Percentiles rank a stretch among this genome's conserved stretches.
phyloP scores from a whole-genome alignment of 2,329 filamentous ascomycete species.

The Phoma sp. region DNA sequence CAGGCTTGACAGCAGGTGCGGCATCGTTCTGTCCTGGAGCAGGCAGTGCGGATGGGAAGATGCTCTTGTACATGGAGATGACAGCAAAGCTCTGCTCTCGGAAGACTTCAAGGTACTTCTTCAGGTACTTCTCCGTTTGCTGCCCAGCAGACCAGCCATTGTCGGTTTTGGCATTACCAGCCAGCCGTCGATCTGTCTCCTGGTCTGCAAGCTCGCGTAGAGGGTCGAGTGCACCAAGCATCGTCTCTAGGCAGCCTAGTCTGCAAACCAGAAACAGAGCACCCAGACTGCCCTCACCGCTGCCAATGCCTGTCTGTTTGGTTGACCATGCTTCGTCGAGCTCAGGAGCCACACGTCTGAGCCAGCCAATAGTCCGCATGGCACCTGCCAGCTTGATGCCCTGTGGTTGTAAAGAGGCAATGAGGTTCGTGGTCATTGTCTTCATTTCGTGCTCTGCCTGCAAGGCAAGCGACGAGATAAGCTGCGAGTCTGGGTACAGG shows the following conservation, averaged over 20 bases:
- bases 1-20: constrained; percentile 35
- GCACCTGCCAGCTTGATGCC: constrained; percentile 87
- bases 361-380: constrained; percentile 89
- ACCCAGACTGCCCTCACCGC: constrained; percentile 72
- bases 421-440: constrained; percentile 84
- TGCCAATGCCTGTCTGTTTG: constrained; percentile 41
- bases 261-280: constrained; percentile 88
- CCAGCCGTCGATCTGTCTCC: constrained; percentile 65
- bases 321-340: constrained; percentile 60
- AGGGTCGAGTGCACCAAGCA: constrained; percentile 83
- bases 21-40: constrained; percentile 41
- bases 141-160: constrained; percentile 74
- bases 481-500: constrained; percentile 78
- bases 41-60: constrained; percentile 72
- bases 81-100: constrained; percentile 97
- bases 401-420: constrained; percentile 77
- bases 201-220: constrained; percentile 89
- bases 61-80: constrained; percentile 90
- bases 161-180: constrained; percentile 46
- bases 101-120: constrained; percentile 96
- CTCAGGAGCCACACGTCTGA: constrained; percentile 85
- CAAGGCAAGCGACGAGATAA: constrained; percentile 74
- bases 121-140: constrained; percentile 92
- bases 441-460: constrained; percentile 90
- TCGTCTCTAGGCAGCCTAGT: constrained; percentile 77